Evolutionary conservation across 108 stramenopile species (phyloP), one percentile per base, ranked within the genome.

Genomic region (Nitzschia sp.): DNA sequence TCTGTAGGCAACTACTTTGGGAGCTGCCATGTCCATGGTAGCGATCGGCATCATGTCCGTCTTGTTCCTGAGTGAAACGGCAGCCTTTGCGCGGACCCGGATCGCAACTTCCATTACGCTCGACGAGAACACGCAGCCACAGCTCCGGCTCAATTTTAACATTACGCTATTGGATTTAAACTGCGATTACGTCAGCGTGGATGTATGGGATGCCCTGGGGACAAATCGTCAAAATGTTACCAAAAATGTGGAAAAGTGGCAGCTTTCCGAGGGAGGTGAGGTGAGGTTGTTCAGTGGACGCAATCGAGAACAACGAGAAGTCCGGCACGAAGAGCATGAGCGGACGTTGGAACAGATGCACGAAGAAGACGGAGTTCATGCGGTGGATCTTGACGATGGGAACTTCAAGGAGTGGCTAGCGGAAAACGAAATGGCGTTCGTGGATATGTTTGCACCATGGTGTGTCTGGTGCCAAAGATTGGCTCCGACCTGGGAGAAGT

Each of bases 201-300:
- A 93, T 72, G 93, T 93, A 0, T 90, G 87, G 87, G 96, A 94
- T 65, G 89, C 91, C 41, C 75, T 95, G 52, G 98, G 98, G 32
- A 97, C 97, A 9, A 96, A 97, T 75, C 83, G 88, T 28, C 92
- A 97, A 71, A 97, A 98, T 76, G 93, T 98, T 3, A 98, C 96
- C 70, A 91, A 93, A 60, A 97, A 98, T 66, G 89, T 98, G n/a
- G 92, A 97, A 75, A 98, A 97, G 81, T 98, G 98, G 98, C 95
- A 97, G 71, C 34, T 97, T 19, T 91, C 97, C 63, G 83, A 84
- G 26, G 44, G 66, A 4, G 97, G 98, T 0, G 58, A 84, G 54
- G 68, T 86, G 22, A 72, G 92, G n/a, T 80, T 91, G 31, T 97
- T 93, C 68, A 82, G 90, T 53, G 96, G 98, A 34, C 80, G 98